phyloP scores from a whole-genome alignment of 2,329 filamentous ascomycete genomes.

The Fusarium pseudocircinatum region DNA sequence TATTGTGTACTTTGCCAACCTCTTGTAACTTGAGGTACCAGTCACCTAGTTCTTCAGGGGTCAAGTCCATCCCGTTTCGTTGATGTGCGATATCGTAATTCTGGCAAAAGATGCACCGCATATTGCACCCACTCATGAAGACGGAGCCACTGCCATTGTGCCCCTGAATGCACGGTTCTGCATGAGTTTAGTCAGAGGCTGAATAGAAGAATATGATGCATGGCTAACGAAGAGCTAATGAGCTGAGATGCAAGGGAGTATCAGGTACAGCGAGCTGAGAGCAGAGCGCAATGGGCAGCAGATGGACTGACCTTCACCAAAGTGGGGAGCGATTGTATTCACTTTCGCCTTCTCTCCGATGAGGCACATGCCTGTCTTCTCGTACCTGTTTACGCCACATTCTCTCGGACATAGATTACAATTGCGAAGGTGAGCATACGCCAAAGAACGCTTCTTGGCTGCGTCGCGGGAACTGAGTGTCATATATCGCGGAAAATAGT shows the following conservation, averaged over 20 bases:
- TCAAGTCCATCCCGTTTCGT: slow-evolving; percentile 81
- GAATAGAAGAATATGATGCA: neutral
- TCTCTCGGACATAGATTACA: slow-evolving; percentile 84
- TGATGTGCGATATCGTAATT: slow-evolving; percentile 87
- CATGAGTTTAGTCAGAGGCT: neutral
- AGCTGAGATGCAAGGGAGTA: slow-evolving; percentile 21
- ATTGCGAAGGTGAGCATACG: slow-evolving; percentile 78
- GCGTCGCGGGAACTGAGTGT: slow-evolving; percentile 73
- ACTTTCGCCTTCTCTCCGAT: slow-evolving; percentile 81
- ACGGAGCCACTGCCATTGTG: slow-evolving; percentile 83
- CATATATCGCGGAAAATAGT: slow-evolving; percentile 78
- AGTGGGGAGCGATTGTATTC: slow-evolving; percentile 86
- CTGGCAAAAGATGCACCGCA: slow-evolving; percentile 81
- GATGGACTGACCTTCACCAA: slow-evolving; percentile 71
- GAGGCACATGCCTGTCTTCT: slow-evolving; percentile 80
- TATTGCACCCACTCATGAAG: slow-evolving; percentile 80
- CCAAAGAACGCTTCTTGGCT: slow-evolving; percentile 76
- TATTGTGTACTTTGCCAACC: slow-evolving; percentile 85
- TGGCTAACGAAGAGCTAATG: neutral
- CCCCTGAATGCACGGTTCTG: slow-evolving; percentile 83
- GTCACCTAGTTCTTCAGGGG: slow-evolving; percentile 79
- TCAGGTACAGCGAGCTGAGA: neutral
- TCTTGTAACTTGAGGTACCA: slow-evolving; percentile 88
- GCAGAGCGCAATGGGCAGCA: slow-evolving; percentile 1
- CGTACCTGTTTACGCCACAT: slow-evolving; percentile 83